These are phyloP conservation scores for Russula earlei DNA, from an alignment of 768 basidiomycete genomes.

Conservation along the genomic window DNA sequence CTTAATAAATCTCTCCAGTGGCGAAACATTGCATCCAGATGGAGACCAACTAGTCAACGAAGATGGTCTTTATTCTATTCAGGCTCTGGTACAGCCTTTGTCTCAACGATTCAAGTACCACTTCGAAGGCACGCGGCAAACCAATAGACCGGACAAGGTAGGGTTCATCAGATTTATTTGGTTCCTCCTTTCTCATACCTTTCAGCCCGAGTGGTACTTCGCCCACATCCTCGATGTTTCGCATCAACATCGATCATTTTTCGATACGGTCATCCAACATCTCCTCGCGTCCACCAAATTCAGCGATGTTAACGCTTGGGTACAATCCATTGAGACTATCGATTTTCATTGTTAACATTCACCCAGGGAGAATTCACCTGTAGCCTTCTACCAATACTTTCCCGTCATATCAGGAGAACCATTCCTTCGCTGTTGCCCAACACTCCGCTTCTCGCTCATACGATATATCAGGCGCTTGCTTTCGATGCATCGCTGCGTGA, in stretches of 20 bases:
- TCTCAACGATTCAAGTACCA: constrained; percentile 89
- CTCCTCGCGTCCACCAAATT: constrained; percentile 59
- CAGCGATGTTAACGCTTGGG: constrained; percentile 63
- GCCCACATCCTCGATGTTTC: constrained; percentile 81
- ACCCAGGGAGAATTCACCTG: constrained; percentile 72
- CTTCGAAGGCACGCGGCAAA: constrained; percentile 78
- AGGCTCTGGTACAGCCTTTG: constrained; percentile 77
- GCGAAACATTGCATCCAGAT: constrained; percentile 35
- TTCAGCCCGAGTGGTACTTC: constrained; percentile 95
- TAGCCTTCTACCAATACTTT: constrained; percentile 67
- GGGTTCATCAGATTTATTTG: not conserved
- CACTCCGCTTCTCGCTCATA: constrained; percentile 87
- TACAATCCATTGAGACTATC: constrained; percentile 28
- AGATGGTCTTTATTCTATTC: constrained; percentile 71
- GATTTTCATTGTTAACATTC: constrained; percentile 2
- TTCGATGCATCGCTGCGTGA: constrained; percentile 77
- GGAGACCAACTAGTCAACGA: constrained; percentile 27
- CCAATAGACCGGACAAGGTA: constrained; percentile 91
- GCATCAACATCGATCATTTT: constrained; percentile 77
- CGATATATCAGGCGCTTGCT: constrained; percentile 82
- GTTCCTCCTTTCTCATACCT: not conserved
- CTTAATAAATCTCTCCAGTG: constrained; percentile 31
- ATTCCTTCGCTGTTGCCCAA: constrained; percentile 64
- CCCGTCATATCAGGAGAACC: constrained; percentile 65
- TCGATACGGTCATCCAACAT: constrained; percentile 64